Evolutionary conservation across 352 stramenopile genomes (phyloP), one percentile per base, ranked within the genome.

Genomic region (Globisporangium cystogenes): DNA sequence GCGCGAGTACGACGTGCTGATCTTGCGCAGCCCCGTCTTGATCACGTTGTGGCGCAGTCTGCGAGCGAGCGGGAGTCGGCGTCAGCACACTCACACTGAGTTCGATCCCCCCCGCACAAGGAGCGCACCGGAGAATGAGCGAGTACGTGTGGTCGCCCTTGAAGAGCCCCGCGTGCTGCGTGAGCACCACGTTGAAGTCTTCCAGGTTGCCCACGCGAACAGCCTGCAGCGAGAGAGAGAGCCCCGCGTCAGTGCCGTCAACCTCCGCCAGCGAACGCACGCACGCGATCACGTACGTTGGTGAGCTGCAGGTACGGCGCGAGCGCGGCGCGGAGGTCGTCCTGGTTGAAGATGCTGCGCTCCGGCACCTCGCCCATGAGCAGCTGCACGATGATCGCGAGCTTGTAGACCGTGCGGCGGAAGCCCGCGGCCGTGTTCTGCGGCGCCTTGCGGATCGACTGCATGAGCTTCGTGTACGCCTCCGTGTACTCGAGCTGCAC

Each of bases 321-420:
- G 20, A 99, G 67, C 21, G 96, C 86, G 29, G 70, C 84, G 53
- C 79, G 74, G 60, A 98, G 90, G 35, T 95, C 86, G 44, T 89
- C 74, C 55, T 93, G 75, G 57, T 94, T 88, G 72, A 99, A 99
- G 21, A 97, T 82, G 53, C 81, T 86, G 49, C 96, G 86, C 60
- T 99, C 96, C 0, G 97, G 97, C 35, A 99, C 96, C 63, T 99
- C 96, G 46, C 96, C 97, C 90, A 99, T 98, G 39, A 99, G 83
- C 51, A 99, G 69, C 72, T 99, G 95, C 21, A 99, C 96, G 29
- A 99, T 97, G 57, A 98, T 86, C 24, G 96, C 80, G 23, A 99
- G 89, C 58, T 98, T 97, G 62, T 98, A 90, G n/a, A 97, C 92
- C 26, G 90, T 88, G 53, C 95, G 88, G n/a, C 93, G 86, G 64